Base-by-base conservation (phyloP, 75 land plant species). In the Ceratopteris richardii region DNA sequence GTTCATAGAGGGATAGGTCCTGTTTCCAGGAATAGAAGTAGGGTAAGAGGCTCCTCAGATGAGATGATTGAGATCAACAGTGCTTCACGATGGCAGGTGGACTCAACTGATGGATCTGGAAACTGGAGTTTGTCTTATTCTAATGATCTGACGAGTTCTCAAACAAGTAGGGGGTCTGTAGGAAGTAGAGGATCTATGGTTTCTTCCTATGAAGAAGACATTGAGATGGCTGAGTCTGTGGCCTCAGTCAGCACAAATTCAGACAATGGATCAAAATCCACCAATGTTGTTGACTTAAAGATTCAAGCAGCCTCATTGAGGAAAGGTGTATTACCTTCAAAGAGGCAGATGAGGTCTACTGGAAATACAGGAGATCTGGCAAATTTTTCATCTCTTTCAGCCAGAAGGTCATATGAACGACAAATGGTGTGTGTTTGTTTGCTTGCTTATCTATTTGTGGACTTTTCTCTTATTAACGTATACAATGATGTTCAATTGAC, bases 151-250 rank as follows among this genome's bases (percentile, higher is more conserved):
- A 60, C 70, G 51, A 77, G 84, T 52, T 77, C 87, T 19, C 71
- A 71, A 39, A 27, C 58, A 26, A 77, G 83, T 40, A 83, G 63
- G 63, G 83, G 87, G 28, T 86, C 90, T 62, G 36, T n/a, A n/a
- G n/a, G n/a, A n/a, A n/a, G n/a, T n/a, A n/a, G n/a, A n/a, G n/a
- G n/a, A n/a, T n/a, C n/a, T n/a, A n/a, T 73, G 1, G 78, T 70
- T 22, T 82, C 90, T 28, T 86, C 86, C 26, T 76, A 67, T 55
- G 87, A 86, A 55, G 90, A 86, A 73, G 90, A 82, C 53, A 41
- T 67, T 18, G 90, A 86, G 37, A 79, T 81, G 26, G n/a, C 76
- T 24, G 81, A 77, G 14, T 78, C 83, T 24, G 28, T 68, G 19
- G n/a, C 29, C 12, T 29, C 62, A 68, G 52, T 39, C 54, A 77